Percentiles rank a stretch among this genome's conserved stretches.
These are phyloP conservation scores for Bolboschoenus planiculmis DNA, from an alignment of 176 grass and related monocot genomes.

Conservation along the genomic window DNA sequence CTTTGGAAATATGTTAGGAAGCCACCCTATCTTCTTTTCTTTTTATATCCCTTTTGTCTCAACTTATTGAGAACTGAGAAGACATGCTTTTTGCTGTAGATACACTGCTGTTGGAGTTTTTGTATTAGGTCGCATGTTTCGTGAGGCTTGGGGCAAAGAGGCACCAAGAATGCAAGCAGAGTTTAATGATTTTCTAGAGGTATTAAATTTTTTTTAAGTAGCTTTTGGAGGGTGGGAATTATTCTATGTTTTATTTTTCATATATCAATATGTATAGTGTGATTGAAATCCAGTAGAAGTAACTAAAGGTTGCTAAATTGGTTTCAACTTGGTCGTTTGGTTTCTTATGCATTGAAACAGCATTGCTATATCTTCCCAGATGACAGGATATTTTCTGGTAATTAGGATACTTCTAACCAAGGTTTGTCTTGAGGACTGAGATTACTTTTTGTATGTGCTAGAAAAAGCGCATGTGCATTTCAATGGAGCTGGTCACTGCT, in stretches of 20 bases:
- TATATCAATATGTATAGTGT: not conserved
- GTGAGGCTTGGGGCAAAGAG: conserved; percentile 79
- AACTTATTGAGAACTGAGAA: not conserved
- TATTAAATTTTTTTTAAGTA: conserved; percentile 21
- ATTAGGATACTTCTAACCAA: not conserved
- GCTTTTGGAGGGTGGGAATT: not conserved
- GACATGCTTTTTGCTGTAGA: conserved; percentile 32
- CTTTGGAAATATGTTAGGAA: conserved; percentile 81
- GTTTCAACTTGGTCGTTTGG: conserved; percentile 9
- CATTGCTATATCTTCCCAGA: not conserved
- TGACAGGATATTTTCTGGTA: not conserved
- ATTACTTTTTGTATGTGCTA: conserved; percentile 29
- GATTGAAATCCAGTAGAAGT: not conserved
- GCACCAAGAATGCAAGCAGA: conserved; percentile 79
- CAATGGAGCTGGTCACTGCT: conserved; percentile 98
- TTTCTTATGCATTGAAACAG: not conserved
- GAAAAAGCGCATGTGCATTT: conserved; percentile 81
- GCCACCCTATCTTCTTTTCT: conserved; percentile 6
- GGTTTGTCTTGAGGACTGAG: not conserved
- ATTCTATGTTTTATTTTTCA: not conserved
- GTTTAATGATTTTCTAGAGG: conserved; percentile 84
- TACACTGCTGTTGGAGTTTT: conserved; percentile 91
- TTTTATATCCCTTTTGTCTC: conserved; percentile 20
- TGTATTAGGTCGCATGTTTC: conserved; percentile 73
- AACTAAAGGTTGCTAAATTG: not conserved